Base-by-base conservation (phyloP, 1,139 yeast species). In the Zygoascus sp. region DNA sequence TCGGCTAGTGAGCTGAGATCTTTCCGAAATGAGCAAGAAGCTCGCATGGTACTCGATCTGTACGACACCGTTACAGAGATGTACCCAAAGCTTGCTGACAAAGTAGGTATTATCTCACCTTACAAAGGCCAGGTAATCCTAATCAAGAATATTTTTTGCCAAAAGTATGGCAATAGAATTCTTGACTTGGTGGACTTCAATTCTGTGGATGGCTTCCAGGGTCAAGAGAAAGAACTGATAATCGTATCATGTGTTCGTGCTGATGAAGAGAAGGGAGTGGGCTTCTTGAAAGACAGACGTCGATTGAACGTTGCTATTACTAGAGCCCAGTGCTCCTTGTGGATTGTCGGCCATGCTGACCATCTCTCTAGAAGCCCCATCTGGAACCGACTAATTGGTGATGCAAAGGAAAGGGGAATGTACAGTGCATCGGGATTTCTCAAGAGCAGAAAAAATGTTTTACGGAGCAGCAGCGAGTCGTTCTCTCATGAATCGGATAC, bases 171-270 rank as follows among this genome's bases (percentile, higher is more conserved):
- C 9, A 70, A 69, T 2, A 59, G 70, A 2, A 83, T 90, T 39
- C 66, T 77, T 21, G 73, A 77, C 28, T 83, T 79, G 51, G 79
- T 94, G 45, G 96, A 87, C 61, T 89, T 94, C 68, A 89, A 90
- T 59, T 89, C 99, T 0, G 92, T 92, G 49, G 98, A 92, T 72
- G 98, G 98, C 1, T 92, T 89, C 63, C 98, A 92, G 70, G 98
- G 98, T 57, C 97, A 92, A 65, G 98, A 92, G 62, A 92, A 90
- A 64, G 97, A 92, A 56, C 81, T 94, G 46, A 87, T 92, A 53
- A 79, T 92, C 40, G 81, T 92, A 74, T 89, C 97, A 0, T 90
- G 97, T 77, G 98, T 94, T 6, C 77, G 98, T 60, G 95, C 96
- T 2, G 80, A 79, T 60, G 79, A 76, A 13, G 65, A 63, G 8